These are phyloP conservation scores for Lobosporangium transversale DNA, from an alignment of 192 early-diverging fungal genomes.

Conservation along the genomic window DNA sequence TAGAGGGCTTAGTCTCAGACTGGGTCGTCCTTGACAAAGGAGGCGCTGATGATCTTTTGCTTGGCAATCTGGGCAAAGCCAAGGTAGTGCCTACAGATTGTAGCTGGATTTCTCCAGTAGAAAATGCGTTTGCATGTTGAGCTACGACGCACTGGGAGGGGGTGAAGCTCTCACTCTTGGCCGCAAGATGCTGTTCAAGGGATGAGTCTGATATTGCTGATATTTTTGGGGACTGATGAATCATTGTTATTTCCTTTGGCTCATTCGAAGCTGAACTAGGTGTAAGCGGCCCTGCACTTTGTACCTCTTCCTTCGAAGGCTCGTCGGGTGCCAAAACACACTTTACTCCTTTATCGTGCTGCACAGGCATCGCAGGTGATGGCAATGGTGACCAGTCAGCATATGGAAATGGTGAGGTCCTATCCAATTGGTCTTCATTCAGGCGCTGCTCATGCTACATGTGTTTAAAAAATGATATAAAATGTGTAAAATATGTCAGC, in stretches of 20 bases:
- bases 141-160: slow-evolving; percentile 29
- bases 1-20: not conserved
- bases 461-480: not conserved
- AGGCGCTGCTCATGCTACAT: slow-evolving; percentile 42
- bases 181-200: slow-evolving; percentile 19
- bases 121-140: slow-evolving; percentile 28
- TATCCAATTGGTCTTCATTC: slow-evolving; percentile 26
- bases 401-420: slow-evolving; percentile 13
- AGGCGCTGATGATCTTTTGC: slow-evolving; percentile 31
- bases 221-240: not conserved
- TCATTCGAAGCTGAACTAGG: slow-evolving; percentile 4
- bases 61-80: slow-evolving; percentile 18
- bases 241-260: not conserved
- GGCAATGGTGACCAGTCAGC: slow-evolving; percentile 47
- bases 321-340: too few relatives aligned
- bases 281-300: not conserved
- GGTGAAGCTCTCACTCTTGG: slow-evolving; percentile 13
- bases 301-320: not conserved
- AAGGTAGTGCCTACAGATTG: slow-evolving; percentile 10
- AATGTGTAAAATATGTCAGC: too few relatives aligned
- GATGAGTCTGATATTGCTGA: slow-evolving; percentile 12
- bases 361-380: slow-evolving; percentile 30
- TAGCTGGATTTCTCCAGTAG: slow-evolving; percentile 40
- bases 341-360: too few relatives aligned
- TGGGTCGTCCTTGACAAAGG: slow-evolving; percentile 16